Evolutionary conservation across 345 rosid genomes (phyloP).

Genomic region (Camelina sativa): DNA sequence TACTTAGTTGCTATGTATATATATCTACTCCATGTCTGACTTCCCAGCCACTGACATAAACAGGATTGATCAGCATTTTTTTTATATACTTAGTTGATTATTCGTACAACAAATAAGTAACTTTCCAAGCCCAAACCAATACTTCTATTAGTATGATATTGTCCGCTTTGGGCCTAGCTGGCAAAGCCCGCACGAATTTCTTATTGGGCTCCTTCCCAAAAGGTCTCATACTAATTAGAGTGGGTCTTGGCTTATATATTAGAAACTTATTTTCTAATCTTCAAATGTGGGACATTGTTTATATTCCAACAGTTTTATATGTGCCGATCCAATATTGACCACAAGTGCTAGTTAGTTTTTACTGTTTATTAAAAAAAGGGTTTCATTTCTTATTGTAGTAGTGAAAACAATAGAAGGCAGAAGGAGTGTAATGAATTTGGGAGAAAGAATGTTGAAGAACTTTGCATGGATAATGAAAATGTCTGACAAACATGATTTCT

Average conservation of each 20-base stretch:
- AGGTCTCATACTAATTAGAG: too few species aligned
- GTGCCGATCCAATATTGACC: neutral
- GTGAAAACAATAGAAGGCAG: conserved; percentile 46
- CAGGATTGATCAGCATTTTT: neutral
- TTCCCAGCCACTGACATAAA: neutral
- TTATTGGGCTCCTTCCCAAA: too few species aligned
- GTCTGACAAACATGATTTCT: conserved; percentile 56
- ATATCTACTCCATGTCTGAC: too few species aligned
- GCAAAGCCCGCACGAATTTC: too few species aligned
- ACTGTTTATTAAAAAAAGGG: neutral
- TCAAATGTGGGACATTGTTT: too few species aligned
- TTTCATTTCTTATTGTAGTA: conserved; percentile 32
- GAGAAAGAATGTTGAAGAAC: conserved; percentile 67
- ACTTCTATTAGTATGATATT: too few species aligned
- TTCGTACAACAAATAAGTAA: neutral
- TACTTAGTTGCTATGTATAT: too few species aligned
- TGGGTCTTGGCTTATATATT: too few species aligned
- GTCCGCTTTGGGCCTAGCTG: too few species aligned
- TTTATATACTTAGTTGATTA: neutral
- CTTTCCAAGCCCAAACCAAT: neutral
- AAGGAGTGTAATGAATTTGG: conserved; percentile 57
- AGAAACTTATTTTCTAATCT: too few species aligned
- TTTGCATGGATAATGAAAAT: conserved; percentile 57
- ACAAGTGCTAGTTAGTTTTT: neutral
- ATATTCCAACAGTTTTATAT: neutral